Conservation (phyloP, 2,329 filamentous ascomycete genomes). For the Alternaria hordeiaustralica region DNA sequence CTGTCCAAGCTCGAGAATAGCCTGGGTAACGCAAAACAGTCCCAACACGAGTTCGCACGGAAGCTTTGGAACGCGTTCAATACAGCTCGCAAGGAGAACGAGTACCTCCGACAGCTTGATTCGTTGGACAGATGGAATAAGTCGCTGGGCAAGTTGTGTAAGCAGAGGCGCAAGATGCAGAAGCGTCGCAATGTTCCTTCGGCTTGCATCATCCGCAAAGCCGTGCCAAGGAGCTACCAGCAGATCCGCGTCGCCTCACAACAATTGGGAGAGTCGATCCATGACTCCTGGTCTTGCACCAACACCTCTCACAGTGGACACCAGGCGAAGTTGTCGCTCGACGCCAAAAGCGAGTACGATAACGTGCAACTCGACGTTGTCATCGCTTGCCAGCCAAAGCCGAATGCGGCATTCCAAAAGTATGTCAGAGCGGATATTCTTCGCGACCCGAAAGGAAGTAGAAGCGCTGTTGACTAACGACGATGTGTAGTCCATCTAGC, state of each 20-base stretch:
- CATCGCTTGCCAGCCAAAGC: conserved; percentile 13
- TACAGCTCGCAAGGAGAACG: conserved; percentile 4
- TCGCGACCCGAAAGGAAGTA: not conserved
- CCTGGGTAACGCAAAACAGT: conserved; percentile 5
- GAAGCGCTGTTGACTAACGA: not conserved
- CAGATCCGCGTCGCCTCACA: conserved; percentile 9
- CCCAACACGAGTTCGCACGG: not conserved
- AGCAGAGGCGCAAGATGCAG: conserved; percentile 1
- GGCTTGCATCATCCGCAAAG: conserved; percentile 5
- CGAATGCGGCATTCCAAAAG: not conserved
- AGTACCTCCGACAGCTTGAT: conserved; percentile 3
- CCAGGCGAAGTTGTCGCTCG: conserved; percentile 18
- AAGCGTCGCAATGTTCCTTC: conserved; percentile 2
- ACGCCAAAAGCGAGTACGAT: conserved; percentile 5
- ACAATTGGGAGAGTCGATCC: not conserved
- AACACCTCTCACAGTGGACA: conserved; percentile 19
- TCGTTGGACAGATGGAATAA: conserved; percentile 15
- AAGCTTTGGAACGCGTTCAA: conserved; percentile 4
- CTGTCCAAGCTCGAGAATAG: conserved; percentile 7
- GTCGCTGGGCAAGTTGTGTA: conserved; percentile 5
- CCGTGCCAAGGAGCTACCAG: conserved; percentile 3
- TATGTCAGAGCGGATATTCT: not conserved
- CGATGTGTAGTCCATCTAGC: not conserved
- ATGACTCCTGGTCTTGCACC: conserved; percentile 17
- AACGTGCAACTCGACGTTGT: conserved; percentile 16